A percentile compares a stretch with the other conserved stretches of the same genome.
Evolutionary conservation across 441 rosid species (phyloP).

Genomic region (Eugenia klotzschiana): DNA sequence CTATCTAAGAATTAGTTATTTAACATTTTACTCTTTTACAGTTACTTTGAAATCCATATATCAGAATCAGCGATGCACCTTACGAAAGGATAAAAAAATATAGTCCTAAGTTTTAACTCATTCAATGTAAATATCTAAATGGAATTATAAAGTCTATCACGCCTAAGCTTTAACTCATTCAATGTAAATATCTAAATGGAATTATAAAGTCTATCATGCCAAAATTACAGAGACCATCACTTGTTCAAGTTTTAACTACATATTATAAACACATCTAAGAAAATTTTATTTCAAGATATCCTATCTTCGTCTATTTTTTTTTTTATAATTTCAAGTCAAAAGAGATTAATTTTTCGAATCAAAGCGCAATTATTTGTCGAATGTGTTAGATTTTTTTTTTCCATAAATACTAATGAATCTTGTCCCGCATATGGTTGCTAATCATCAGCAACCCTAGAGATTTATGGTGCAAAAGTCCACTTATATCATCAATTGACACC

Average conservation of each 20-base stretch:
- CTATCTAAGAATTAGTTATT: no score
- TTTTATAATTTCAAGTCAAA: fast-evolving
- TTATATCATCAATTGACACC: neutral
- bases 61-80: no score
- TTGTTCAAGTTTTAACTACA: neutral
- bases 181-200: no score
- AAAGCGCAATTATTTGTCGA: neutral
- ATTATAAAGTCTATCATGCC: no score
- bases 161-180: no score
- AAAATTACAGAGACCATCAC: neutral
- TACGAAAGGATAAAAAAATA: no score
- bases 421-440: neutral
- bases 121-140: no score
- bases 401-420: neutral
- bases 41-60: no score
- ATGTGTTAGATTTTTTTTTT: neutral
- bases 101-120: no score
- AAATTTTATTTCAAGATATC: neutral
- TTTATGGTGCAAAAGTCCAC: neutral
- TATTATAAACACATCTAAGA: neutral
- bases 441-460: neutral
- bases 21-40: no score
- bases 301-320: neutral
- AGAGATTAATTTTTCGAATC: neutral
- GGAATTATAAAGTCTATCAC: no score